Conservation (phyloP, 106 monocot species). For the Hemerocallis citrina region DNA sequence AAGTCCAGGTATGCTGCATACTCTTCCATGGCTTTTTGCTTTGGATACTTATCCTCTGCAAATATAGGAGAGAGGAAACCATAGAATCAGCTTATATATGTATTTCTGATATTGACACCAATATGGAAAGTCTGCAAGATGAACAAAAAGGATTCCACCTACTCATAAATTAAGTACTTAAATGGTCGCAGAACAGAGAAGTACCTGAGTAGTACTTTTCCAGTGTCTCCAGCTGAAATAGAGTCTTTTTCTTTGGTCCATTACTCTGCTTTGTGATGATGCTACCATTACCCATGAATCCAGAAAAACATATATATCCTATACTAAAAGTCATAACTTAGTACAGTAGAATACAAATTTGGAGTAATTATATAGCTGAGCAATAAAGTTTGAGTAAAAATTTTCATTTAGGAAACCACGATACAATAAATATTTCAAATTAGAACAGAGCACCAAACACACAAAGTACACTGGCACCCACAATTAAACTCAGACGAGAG, state of each 20-base stretch:
- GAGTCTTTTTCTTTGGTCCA: slow-evolving; percentile 36
- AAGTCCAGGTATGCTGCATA: slow-evolving; percentile 45
- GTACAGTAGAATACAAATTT: neutral
- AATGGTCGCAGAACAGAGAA: neutral
- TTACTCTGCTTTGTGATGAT: slow-evolving; percentile 9
- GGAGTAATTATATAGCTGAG: neutral
- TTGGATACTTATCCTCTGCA: slow-evolving; percentile 63
- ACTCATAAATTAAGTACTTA: neutral
- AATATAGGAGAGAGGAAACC: neutral
- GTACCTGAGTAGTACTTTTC: slow-evolving; percentile 53
- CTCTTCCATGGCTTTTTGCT: slow-evolving; percentile 36
- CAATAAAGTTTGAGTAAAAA: too few species aligned
- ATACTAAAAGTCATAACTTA: neutral
- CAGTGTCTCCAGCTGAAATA: slow-evolving; percentile 38
- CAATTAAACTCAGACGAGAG: too few species aligned
- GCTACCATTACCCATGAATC: slow-evolving; percentile 18
- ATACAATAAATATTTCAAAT: too few species aligned
- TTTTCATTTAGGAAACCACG: too few species aligned
- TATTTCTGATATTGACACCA: neutral
- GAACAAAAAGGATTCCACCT: neutral
- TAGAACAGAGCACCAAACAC: too few species aligned
- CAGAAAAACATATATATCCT: slow-evolving; percentile 1
- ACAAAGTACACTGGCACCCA: too few species aligned
- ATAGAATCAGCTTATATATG: neutral
- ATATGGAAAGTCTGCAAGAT: neutral